phyloP scores from a whole-genome alignment of 1,284 basidiomycete genomes.

The Filobasidium uniguttulatum region DNA sequence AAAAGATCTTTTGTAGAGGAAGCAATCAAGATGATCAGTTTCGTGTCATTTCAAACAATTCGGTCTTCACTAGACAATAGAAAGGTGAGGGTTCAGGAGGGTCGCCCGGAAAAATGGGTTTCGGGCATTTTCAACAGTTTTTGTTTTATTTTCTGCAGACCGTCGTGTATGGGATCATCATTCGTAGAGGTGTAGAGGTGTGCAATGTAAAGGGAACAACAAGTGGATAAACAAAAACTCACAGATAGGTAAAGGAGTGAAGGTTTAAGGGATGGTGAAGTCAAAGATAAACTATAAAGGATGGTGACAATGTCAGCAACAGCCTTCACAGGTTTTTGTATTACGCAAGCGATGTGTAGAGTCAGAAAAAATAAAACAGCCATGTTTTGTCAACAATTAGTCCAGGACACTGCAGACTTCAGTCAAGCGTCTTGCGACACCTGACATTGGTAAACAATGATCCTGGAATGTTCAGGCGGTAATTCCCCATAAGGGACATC shows the following conservation, averaged over 20 bases:
- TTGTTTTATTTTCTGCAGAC: slow-evolving; percentile 12
- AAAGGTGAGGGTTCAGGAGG: slow-evolving; percentile 10
- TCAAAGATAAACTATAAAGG: slow-evolving; percentile 20
- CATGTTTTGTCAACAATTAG: slow-evolving; percentile 17
- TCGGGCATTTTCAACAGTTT: slow-evolving; percentile 12
- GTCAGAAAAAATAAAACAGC: slow-evolving; percentile 18
- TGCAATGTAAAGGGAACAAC: not conserved
- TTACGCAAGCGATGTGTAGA: not conserved
- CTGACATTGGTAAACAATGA: slow-evolving; percentile 12
- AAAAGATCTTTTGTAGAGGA: not conserved
- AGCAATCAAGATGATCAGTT: not conserved
- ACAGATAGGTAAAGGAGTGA: slow-evolving; percentile 10
- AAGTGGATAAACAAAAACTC: not conserved
- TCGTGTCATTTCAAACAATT: too few species aligned
- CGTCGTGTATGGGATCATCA: slow-evolving; percentile 17
- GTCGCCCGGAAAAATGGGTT: slow-evolving; percentile 16
- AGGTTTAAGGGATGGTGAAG: slow-evolving; percentile 21
- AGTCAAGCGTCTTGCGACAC: slow-evolving; percentile 17
- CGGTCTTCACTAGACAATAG: not conserved
- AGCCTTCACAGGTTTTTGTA: too few species aligned
- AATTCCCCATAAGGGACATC: slow-evolving; percentile 17
- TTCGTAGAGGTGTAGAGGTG: not conserved
- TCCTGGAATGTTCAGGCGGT: slow-evolving; percentile 6
- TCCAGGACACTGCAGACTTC: slow-evolving; percentile 15
- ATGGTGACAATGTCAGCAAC: slow-evolving; percentile 25